Base-by-base conservation (phyloP, 257 asterid genomes). In the Solanum peruvianum region DNA sequence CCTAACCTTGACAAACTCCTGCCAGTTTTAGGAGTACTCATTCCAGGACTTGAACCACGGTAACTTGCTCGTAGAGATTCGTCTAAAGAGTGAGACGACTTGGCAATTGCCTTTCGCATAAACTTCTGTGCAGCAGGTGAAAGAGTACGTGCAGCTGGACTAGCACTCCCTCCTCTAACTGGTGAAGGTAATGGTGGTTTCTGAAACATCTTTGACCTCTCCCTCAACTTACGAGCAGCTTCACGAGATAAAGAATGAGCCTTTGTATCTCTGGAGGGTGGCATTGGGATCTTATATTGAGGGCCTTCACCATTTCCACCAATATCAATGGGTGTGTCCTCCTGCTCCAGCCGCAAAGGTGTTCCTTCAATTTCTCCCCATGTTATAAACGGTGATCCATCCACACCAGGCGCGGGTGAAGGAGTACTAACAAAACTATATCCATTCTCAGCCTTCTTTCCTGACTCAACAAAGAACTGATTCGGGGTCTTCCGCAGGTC, bases 281-380 rank as follows among this genome's bases (percentile, higher is more conserved):
- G 97, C 93, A 94, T 78, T 3, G 98, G 98, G 52, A 97, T 95
- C 81, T 93, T 94, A 84, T 95, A 97, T 85, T 95, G 99, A 6
- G 98, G 98, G 49, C 99, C 98, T 70, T 89, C 88, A 31, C 97
- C 98, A 78, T 92, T 92, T 37, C 99, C 98, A 11, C 99, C 99
- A 31, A 97, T 97, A 88, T 95, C 99, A 69, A 95, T 88, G 1
- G 99, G 99, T 2, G 98, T 95, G 64, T 95, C 99, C 92, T 97
- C 99, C 20, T 93, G 78, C 88, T 97, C 99, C 94, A 97, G 90
- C 90, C 99, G 92, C 88, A 97, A 42, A 0, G 99, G 99, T 0
- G 98, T 97, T 66, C 99, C 99, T 87, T 97, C 99, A 85, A 97
- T 97, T 86, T 97, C 99, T 72, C 99, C 99, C 99, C 99, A 97